Base-by-base conservation (phyloP, 2,329 filamentous ascomycete species). In the Clarireedia homoeocarpa region DNA sequence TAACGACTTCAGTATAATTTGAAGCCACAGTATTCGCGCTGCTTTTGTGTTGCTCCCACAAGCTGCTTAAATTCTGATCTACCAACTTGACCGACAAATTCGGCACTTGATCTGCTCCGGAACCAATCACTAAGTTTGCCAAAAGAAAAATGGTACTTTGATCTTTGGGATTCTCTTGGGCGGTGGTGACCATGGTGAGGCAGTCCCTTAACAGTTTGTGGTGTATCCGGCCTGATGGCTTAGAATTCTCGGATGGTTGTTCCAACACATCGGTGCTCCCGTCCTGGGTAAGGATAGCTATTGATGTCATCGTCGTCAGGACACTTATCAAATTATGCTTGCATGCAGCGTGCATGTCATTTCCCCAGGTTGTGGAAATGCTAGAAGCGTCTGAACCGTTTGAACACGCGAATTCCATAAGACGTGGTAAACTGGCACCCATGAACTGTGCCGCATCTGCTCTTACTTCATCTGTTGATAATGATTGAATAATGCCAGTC, bases 281-380 rank as follows among this genome's bases (percentile, higher is more conserved):
- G 17, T 38, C 59, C 26, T 52, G 58, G 24, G 59, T 63, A 7
- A 70, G 60, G 6, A 74, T 65, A 5, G 69, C 59, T 23, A 75
- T 67, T 2, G 72, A 68, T 5, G 71, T 65, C 9, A 78, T 63
- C 14, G 72, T 73, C 34, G 73, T 71, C 27, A 78, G 60, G 14
- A 72, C 63, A 48, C 73, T 74, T 38, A 71, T 67, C 15, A 77
- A 68, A 4, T 72, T 74, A n/a, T 71, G 72, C 46, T 62, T 57
- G 7, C 63, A 40, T 10, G 64, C 65, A n/a, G 59, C 58, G 27
- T 38, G n/a, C 24, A 51, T 39, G 51, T 34, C 17, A n/a, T 17
- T 15, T 46, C 49, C 17, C 50, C 9, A 34, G 3, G 17, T 12
- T 34, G 30, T 14, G 24, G 23, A 12, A 23, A 12, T 14, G n/a